Evolutionary conservation across 2,329 filamentous ascomycete species (phyloP).

Genomic region (Stagonosporopsis vannaccii): DNA sequence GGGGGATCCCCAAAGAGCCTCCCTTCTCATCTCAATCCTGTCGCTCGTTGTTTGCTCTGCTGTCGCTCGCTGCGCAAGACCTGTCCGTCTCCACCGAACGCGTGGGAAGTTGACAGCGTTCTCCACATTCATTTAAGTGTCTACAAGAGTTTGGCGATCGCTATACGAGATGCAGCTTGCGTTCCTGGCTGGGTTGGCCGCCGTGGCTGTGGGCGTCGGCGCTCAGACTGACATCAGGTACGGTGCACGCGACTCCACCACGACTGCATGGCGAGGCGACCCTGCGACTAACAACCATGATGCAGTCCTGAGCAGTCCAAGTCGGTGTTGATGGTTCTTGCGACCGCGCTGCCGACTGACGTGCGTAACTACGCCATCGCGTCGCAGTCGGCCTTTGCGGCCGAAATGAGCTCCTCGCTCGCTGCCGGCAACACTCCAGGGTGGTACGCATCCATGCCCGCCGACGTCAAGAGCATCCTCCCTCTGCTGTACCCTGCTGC

Average conservation of each 20-base stretch:
- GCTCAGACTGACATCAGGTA: slow-evolving; percentile 38
- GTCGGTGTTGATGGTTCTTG: slow-evolving; percentile 53
- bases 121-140: slow-evolving; percentile 37
- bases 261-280: slow-evolving; percentile 20
- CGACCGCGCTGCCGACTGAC: slow-evolving; percentile 55
- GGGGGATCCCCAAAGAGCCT: slow-evolving; percentile 24
- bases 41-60: slow-evolving; percentile 28
- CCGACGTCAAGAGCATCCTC: slow-evolving; percentile 55
- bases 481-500: slow-evolving; percentile 44
- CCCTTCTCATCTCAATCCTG: slow-evolving; percentile 29
- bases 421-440: slow-evolving; percentile 52
- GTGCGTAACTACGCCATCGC: slow-evolving; percentile 51
- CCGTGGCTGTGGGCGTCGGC: slow-evolving; percentile 38
- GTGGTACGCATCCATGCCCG: slow-evolving; percentile 56
- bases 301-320: slow-evolving; percentile 35
- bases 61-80: slow-evolving; percentile 15
- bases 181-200: slow-evolving; percentile 35
- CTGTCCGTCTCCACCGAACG: slow-evolving; percentile 19
- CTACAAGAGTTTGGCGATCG: slow-evolving; percentile 15
- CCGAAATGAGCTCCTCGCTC: slow-evolving; percentile 54
- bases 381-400: slow-evolving; percentile 51
- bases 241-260: slow-evolving; percentile 17
- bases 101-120: slow-evolving; percentile 15
- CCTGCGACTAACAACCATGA: slow-evolving; percentile 19
- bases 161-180: slow-evolving; percentile 42